Evolutionary conservation across 306 rosid species (phyloP), one percentile per base, ranked within the genome.

Genomic region (Abrus precatorius): DNA sequence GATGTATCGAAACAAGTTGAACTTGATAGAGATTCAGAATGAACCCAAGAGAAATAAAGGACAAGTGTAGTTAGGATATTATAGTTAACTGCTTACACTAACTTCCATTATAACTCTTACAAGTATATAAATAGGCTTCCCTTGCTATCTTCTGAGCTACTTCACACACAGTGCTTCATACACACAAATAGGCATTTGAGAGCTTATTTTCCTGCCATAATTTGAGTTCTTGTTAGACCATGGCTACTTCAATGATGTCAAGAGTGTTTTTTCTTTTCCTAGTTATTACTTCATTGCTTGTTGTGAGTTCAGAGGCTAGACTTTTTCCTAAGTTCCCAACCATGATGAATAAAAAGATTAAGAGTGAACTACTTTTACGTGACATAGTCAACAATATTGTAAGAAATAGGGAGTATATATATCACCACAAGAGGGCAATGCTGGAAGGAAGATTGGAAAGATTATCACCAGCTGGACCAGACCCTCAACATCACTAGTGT

Each of bases 401-500:
- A 4, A 30, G 56, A 49, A 40, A 28, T 20, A 47, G 48, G 1
- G 66, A 66, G 80, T 72, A 20, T 20, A 20, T 20, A 20, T 20
- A 77, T 66, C 10, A 3, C 4, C 61, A 55, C 1, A 71, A 70
- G 80, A 79, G 89, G 69, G 74, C 76, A 62, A 86, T 86, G 85
- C 7, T 83, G 3, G 82, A 8, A n/a, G 61, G 1, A 3, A 75
- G 70, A 69, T 43, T 86, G 77, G 59, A 75, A 45, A 83, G 89
- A 52, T 0, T 73, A 40, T 72, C 86, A 56, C 89, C 89, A 9
- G 85, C 85, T 13, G 92, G 95, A 11, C 95, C 95, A 20, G 91
- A 91, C 81, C 80, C 89, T 54, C 83, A 85, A 7, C 95, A 91
- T 83, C 91, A 87, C 79, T 91, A 79, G 68, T 52, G 69, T 11